Base-by-base conservation (phyloP, 2,329 filamentous ascomycete species). In the Chalaropsis thielavioides region DNA sequence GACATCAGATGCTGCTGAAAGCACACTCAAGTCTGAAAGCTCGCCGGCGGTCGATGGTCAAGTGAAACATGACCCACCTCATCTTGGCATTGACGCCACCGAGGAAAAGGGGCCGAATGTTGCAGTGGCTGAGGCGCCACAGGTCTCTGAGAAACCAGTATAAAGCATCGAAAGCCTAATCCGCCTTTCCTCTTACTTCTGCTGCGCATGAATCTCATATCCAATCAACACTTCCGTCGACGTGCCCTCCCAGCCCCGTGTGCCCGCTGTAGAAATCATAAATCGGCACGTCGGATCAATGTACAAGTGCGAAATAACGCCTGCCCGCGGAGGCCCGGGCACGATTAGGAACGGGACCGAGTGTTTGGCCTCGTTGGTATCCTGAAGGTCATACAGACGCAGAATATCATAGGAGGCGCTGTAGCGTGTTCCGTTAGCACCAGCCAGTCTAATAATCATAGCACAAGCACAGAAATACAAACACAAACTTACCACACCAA, bases 301-400 rank as follows among this genome's bases (percentile, higher is more conserved):
- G 71, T 92, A 94, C 10, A 97, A 77, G 67, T 88, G 85, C 0
- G 88, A 90, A 51, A 96, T 92, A 51, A 95, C 90, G 56, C 92
- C 92, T 0, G 92, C 92, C 17, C 90, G 74, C 0, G 84, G 84
- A 0, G 84, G 94, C 0, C 94, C 94, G 0, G 94, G 94, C 27
- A 99, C 87, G 69, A 99, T 96, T n/a, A 96, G 81, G 74, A 97
- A 99, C 0, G 94, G 94, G 0, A 95, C 90, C 0, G 89, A 89
- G 72, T 90, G 87, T 71, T 86, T 89, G 46, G 81, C 78, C 0
- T 80, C 76, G 27, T 82, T 79, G 40, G 83, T 81, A 62, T 88
- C 83, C 58, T 84, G 84, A 19, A 97, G 78, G 72, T 99, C 94
- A 73, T 97, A 99, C 0, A 99, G 81, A 2, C 94, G 84, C 15